phyloP scores from a whole-genome alignment of 768 basidiomycete species.

The Naganishia randhawae region DNA sequence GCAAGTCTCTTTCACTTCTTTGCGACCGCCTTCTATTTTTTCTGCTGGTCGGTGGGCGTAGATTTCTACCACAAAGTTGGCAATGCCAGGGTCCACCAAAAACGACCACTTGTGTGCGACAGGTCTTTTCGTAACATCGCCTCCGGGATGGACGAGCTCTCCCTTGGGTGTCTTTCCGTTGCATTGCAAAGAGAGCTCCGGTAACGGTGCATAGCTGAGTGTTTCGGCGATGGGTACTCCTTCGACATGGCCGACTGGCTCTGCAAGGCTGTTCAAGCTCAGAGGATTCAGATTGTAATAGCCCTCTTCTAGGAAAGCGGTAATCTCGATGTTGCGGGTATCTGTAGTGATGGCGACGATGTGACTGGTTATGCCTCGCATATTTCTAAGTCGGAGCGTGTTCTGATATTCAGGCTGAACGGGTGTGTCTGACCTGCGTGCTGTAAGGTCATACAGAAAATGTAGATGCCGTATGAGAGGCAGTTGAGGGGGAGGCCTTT shows the following conservation, averaged over 20 bases:
- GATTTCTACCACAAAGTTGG: conserved; percentile 11
- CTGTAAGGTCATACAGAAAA: conserved; percentile 35
- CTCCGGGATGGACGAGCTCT: conserved; percentile 16
- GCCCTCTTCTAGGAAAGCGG: conserved; percentile 18
- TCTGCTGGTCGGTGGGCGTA: conserved; percentile 4
- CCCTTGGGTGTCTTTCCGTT: conserved; percentile 18
- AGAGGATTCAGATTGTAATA: conserved; percentile 9
- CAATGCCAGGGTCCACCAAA: conserved; percentile 8
- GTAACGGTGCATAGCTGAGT: background rate
- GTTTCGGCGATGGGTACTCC: background rate
- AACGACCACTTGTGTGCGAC: conserved; percentile 17
- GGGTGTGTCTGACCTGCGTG: background rate
- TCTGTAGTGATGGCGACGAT: conserved; percentile 4
- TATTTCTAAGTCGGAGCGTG: conserved; percentile 39
- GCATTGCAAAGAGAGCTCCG: conserved; percentile 17
- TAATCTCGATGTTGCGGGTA: conserved; percentile 14
- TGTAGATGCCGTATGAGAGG: conserved; percentile 42
- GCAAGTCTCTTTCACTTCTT: conserved; percentile 16
- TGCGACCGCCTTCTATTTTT: background rate
- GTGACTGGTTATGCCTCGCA: conserved; percentile 45
- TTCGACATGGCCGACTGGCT: background rate
- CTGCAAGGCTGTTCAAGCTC: background rate
- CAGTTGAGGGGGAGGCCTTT: background rate
- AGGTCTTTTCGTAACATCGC: conserved; percentile 10
- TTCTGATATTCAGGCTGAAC: conserved; percentile 22